Evolutionary conservation across 495 filamentous ascomycete genomes (phyloP).

Genomic region (Pyrenula aspistea): DNA sequence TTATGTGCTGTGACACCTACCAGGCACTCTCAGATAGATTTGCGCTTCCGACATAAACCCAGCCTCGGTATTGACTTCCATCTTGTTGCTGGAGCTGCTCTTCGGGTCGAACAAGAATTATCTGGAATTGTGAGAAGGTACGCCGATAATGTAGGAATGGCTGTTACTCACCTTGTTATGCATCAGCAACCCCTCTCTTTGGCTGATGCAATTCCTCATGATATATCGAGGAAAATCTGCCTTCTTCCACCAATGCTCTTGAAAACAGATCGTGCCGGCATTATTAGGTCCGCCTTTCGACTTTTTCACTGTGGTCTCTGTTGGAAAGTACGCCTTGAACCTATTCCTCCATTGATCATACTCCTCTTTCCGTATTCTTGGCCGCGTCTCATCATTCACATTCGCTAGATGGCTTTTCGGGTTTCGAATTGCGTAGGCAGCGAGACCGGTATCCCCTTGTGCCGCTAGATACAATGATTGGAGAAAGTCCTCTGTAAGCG

Average conservation of each 20-base stretch:
- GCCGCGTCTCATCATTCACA: slow-evolving; percentile 6
- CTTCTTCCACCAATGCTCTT: slow-evolving; percentile 52
- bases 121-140: neutral
- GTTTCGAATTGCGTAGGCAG: slow-evolving; percentile 39
- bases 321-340: slow-evolving; percentile 78
- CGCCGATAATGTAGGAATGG: neutral
- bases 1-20: slow-evolving; percentile 24
- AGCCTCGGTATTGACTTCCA: slow-evolving; percentile 24
- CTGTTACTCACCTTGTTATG: slow-evolving; percentile 58
- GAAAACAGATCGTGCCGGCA: slow-evolving; percentile 75
- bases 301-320: slow-evolving; percentile 49
- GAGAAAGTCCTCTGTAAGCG: slow-evolving; percentile 55
- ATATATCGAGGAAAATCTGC: slow-evolving; percentile 55
- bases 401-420: slow-evolving; percentile 13
- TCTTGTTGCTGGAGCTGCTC: neutral
- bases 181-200: slow-evolving; percentile 58
- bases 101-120: neutral
- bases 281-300: slow-evolving; percentile 46
- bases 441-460: slow-evolving; percentile 53
- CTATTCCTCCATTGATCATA: slow-evolving; percentile 32
- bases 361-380: slow-evolving; percentile 12
- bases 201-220: slow-evolving; percentile 63
- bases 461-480: slow-evolving; percentile 62
- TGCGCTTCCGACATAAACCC: slow-evolving; percentile 84
- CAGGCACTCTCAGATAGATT: slow-evolving; percentile 91